A percentile compares a stretch with the other conserved stretches of the same genome.
Evolutionary conservation across 352 stramenopile genomes (phyloP).

Genomic region (Phytophthora brassicae): DNA sequence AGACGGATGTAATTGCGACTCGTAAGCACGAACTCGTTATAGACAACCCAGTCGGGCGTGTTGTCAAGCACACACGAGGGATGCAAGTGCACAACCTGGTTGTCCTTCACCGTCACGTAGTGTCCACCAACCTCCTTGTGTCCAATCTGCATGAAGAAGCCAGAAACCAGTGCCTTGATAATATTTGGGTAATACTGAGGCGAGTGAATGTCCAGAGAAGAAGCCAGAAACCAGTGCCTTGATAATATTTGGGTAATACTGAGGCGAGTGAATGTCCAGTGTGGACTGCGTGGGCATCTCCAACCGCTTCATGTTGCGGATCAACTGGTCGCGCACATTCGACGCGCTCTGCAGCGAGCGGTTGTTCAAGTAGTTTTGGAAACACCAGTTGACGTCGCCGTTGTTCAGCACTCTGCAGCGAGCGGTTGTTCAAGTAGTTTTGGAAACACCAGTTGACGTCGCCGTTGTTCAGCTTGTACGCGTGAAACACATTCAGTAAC

Average conservation of each 20-base stretch:
- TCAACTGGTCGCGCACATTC: constrained; percentile 96
- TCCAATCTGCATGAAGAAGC: constrained; percentile 98
- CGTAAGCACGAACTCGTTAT: constrained; percentile 99
- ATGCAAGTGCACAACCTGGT: constrained; percentile 98
- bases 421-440: constrained; percentile 97
- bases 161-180: constrained; percentile 91
- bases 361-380: constrained; percentile 97
- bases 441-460: constrained; percentile 97
- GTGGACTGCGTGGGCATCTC: constrained; percentile 73
- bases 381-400: constrained; percentile 94
- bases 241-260: constrained; percentile 94
- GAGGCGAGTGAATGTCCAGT: constrained; percentile 73
- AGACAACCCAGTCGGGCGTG: constrained; percentile 98
- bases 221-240: constrained; percentile 94
- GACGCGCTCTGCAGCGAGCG: constrained; percentile 92
- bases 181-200: constrained; percentile 93
- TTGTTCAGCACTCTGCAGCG: constrained; percentile 91
- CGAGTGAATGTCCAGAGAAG: constrained; percentile 91
- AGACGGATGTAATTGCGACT: constrained; percentile 99
- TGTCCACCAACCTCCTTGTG: constrained; percentile 87
- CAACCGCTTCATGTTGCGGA: constrained; percentile 96
- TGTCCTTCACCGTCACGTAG: constrained; percentile 99
- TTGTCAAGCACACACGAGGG: constrained; percentile 95
- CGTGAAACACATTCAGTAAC: constrained; percentile 97
- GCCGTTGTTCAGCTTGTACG: constrained; percentile 93